phyloP scores from a whole-genome alignment of 2,329 filamentous ascomycete genomes.

The Trichoderma cornu-damae region DNA sequence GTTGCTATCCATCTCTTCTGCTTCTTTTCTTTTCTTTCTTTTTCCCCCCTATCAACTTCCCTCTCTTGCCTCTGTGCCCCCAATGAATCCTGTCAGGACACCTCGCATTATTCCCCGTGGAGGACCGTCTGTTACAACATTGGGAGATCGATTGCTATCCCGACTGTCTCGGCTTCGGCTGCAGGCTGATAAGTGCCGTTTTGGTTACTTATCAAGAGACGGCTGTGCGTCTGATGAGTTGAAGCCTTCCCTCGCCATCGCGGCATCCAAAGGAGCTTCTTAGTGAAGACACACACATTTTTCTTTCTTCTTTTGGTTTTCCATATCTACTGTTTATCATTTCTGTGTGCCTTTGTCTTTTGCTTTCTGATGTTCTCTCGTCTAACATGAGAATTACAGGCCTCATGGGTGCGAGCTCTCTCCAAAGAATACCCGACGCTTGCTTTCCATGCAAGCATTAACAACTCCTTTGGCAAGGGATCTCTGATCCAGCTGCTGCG shows the following conservation, averaged over 20 bases:
- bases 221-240: conserved; percentile 90
- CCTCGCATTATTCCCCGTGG: conserved; percentile 64
- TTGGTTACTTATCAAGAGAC: conserved; percentile 75
- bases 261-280: conserved; percentile 73
- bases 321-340: no score
- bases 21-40: conserved; percentile 17
- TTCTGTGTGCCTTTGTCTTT: background rate
- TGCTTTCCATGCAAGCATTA: conserved; percentile 91
- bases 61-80: conserved; percentile 33
- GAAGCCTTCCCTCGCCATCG: conserved; percentile 67
- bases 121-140: conserved; percentile 95
- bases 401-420: conserved; percentile 82
- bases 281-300: conserved; percentile 94
- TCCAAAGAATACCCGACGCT: conserved; percentile 91
- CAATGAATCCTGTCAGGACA: conserved; percentile 82
- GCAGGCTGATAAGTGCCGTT: conserved; percentile 73
- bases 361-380: conserved; percentile 7
- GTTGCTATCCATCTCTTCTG: conserved; percentile 40
- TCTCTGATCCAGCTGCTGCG: conserved; percentile 85
- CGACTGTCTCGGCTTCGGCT: conserved; percentile 34
- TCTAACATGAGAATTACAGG: conserved; percentile 52
- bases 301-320: conserved; percentile 19
- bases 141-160: conserved; percentile 76
- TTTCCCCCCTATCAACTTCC: conserved; percentile 18
- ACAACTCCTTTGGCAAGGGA: conserved; percentile 94